phyloP scores from a whole-genome alignment of 257 asterid species.

The Ajuga chamaepitys region DNA sequence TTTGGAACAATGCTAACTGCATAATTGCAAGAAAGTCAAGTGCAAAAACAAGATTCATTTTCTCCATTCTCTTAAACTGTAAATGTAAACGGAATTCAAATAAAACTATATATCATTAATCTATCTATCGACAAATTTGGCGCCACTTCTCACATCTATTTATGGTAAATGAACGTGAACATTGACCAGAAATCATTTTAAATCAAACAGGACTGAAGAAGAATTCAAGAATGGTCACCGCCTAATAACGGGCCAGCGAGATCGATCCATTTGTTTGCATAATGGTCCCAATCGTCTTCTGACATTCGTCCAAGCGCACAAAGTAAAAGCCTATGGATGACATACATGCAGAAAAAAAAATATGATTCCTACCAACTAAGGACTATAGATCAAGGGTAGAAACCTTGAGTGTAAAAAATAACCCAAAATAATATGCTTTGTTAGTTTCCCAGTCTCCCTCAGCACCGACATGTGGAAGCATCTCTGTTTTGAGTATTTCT shows the following conservation, averaged over 20 bases:
- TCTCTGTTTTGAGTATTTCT: conserved; percentile 80
- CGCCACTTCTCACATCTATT: too few species aligned
- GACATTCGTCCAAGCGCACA: conserved; percentile 76
- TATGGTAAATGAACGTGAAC: too few species aligned
- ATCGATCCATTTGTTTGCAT: conserved; percentile 80
- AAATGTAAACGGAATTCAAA: too few species aligned
- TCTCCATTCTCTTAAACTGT: conserved; percentile 31
- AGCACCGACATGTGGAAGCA: conserved; percentile 90
- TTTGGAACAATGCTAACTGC: too few species aligned
- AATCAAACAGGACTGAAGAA: too few species aligned
- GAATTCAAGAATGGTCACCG: too few species aligned
- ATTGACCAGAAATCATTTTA: too few species aligned
- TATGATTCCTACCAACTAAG: too few species aligned
- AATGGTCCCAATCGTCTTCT: conserved; percentile 82
- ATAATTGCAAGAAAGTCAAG: conserved; percentile 3
- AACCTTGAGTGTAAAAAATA: conserved; percentile 3
- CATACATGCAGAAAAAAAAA: conserved; percentile 47
- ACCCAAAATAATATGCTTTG: conserved; percentile 89
- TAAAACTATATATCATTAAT: too few species aligned
- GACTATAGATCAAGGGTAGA: too few species aligned
- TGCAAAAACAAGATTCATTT: conserved; percentile 19
- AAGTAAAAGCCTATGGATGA: conserved; percentile 63
- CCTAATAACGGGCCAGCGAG: conserved; percentile 85
- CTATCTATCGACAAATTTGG: too few species aligned
- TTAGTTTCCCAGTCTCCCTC: conserved; percentile 68